Evolutionary conservation across 768 basidiomycete species (phyloP), one percentile per base, ranked within the genome.

Genomic region (Stropharia rugosoannulata): DNA sequence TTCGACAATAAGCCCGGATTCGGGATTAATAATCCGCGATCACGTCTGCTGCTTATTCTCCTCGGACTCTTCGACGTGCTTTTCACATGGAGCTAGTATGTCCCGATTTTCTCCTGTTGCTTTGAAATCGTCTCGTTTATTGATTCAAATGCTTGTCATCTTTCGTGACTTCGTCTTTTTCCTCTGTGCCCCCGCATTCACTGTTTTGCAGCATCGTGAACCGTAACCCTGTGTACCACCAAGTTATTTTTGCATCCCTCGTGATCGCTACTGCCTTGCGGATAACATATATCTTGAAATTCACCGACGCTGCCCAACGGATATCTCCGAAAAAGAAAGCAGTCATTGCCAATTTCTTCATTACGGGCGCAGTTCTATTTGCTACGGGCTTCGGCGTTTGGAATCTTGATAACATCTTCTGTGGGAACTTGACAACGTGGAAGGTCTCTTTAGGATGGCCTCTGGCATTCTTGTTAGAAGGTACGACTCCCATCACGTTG

Each of bases 361-460:
- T 68, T 27, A 75, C 68, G 1, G 90, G 90, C 19, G 75, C 80
- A 6, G 69, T 62, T 1, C 70, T 80, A 8, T 92, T 91, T 63
- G 73, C 76, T 0, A 62, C 83, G 5, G 90, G 87, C 0, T 92
- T 91, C 66, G 66, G 83, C 11, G 71, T 90, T 19, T 92, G 89
- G 90, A 93, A 92, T 64, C 59, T 92, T 58, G 90, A 93, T 66
- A 92, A 91, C 61, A 75, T 87, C 8, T 90, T 86, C 61, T 93
- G 90, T 65, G 73, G 74, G 49, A 67, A 69, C 13, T 62, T 89
- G 45, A 87, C 84, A 8, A 55, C 62, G 8, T 82, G 81, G 79
- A 89, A 87, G 64, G 64, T 76, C 2, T 49, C 60, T 7, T 43
- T 87, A 8, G 85, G 86, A 0, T 88, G 85, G 85, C 87, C 87